Percentiles rank a stretch among this genome's conserved stretches.
Evolutionary conservation across 106 monocot species (phyloP).

Genomic region (Ottelia alismoides): DNA sequence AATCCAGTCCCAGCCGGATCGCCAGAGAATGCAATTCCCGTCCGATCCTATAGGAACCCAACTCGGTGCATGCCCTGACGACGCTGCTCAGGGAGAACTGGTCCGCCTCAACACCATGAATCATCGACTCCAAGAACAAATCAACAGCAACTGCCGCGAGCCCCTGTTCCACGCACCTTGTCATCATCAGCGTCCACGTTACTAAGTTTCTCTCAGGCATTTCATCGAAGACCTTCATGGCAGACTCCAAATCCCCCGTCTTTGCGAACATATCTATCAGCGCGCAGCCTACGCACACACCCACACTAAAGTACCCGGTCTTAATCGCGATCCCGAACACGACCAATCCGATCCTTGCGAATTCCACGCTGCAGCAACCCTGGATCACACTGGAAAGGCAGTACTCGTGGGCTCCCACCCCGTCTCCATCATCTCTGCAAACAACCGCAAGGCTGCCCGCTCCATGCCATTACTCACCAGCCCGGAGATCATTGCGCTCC

Average conservation of each 20-base stretch:
- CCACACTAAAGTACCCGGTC: slow-evolving; percentile 24
- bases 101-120: slow-evolving; percentile 43
- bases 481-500: slow-evolving; percentile 55
- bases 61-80: slow-evolving; percentile 38
- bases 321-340: slow-evolving; percentile 45
- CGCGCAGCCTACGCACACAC: slow-evolving; percentile 43
- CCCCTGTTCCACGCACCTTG: slow-evolving; percentile 42
- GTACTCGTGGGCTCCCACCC: slow-evolving; percentile 52
- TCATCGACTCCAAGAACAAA: slow-evolving; percentile 41
- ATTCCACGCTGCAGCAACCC: slow-evolving; percentile 29
- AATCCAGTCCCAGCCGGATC: slow-evolving; percentile 25
- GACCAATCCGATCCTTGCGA: slow-evolving; percentile 13
- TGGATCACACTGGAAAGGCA: slow-evolving; percentile 42
- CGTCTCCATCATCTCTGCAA: slow-evolving; percentile 38
- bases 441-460: slow-evolving; percentile 20
- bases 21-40: slow-evolving; percentile 54
- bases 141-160: slow-evolving; percentile 24
- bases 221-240: slow-evolving; percentile 55
- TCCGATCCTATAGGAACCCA: slow-evolving; percentile 36
- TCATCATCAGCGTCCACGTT: slow-evolving; percentile 73
- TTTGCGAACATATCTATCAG: slow-evolving; percentile 72
- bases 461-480: slow-evolving; percentile 17
- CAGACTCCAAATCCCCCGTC: slow-evolving; percentile 28
- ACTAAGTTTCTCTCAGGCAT: slow-evolving; percentile 47
- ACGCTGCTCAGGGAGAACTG: slow-evolving; percentile 56